Evolutionary conservation across 2,329 filamentous ascomycete genomes (phyloP), one percentile per base, ranked within the genome.

Genomic region (Paecilomyces sp.): DNA sequence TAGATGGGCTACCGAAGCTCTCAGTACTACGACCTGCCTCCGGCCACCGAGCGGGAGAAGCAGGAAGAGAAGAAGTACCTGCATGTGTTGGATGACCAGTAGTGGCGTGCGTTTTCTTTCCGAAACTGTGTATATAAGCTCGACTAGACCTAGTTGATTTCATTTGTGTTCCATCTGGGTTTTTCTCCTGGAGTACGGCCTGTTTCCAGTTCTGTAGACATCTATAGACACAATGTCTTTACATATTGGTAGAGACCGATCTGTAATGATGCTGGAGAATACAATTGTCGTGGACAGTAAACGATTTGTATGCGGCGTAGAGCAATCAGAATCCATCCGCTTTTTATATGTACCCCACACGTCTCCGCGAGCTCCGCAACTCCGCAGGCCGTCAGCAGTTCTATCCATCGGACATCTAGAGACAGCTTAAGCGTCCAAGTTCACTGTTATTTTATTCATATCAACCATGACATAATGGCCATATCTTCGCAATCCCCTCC

Each of bases 41-140:
- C 94, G 55, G 88, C 93, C 70, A 97, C 93, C 34, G 93, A 97
- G 80, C 90, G 89, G 77, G 94, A 99, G 83, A 94, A 88, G 84
- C 84, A 85, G 69, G 92, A 97, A 77, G 92, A 97, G 79, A 94
- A 88, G 85, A 94, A 97, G 83, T 99, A 96, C 76, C 80, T 97
- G 75, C 94, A 99, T 76, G 92, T 99, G 62, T 80, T 91, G 72
- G 91, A 96, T 74, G 88, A 94, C 75, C 85, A 92, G 82, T 94
- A 87, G 70, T 68, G 58, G 56, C 65, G 64, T 65, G 62, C 71
- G 64, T 70, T 70, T 70, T 67, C 67, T 64, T 69, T 58, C 11
- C 9, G 51, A 53, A 65, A 66, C 68, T 66, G 64, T 75, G 73
- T 76, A 75, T 68, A 75, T 76, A 75, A 71, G 68, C 66, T 64